These are phyloP conservation scores for Botrytis hyacinthi DNA, from an alignment of 2,329 filamentous ascomycete species.

Conservation along the genomic window DNA sequence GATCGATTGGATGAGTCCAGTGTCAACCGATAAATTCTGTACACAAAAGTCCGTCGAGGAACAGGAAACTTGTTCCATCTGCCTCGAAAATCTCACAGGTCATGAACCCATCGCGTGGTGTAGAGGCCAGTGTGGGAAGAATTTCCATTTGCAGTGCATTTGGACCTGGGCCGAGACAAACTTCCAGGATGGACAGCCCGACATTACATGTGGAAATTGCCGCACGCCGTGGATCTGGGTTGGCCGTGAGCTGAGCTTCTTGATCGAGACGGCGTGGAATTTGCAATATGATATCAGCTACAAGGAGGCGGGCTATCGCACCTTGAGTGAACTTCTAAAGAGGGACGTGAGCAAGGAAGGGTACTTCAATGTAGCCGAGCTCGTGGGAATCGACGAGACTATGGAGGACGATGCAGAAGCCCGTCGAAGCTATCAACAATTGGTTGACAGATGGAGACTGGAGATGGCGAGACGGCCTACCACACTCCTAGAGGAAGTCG, in stretches of 20 bases:
- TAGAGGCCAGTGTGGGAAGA: background rate
- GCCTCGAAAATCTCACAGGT: background rate
- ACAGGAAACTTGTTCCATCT: background rate
- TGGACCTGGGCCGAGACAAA: background rate
- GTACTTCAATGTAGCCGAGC: background rate
- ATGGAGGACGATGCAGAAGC: background rate
- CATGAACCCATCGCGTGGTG: background rate
- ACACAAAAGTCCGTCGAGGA: background rate
- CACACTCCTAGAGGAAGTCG: background rate
- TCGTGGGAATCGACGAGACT: background rate
- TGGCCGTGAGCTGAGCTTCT: background rate
- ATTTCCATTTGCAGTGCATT: background rate
- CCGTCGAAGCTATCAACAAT: background rate
- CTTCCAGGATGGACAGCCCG: background rate
- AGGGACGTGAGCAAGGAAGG: background rate
- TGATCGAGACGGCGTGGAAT: background rate
- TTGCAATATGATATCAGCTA: background rate
- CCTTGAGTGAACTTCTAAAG: background rate
- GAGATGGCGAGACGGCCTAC: background rate
- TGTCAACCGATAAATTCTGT: background rate
- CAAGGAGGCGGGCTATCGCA: background rate
- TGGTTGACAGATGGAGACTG: background rate
- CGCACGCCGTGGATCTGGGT: background rate
- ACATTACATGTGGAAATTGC: background rate
- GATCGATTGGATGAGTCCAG: background rate